Base-by-base conservation (phyloP, 768 basidiomycete genomes). In the Dentipellis sp. region DNA sequence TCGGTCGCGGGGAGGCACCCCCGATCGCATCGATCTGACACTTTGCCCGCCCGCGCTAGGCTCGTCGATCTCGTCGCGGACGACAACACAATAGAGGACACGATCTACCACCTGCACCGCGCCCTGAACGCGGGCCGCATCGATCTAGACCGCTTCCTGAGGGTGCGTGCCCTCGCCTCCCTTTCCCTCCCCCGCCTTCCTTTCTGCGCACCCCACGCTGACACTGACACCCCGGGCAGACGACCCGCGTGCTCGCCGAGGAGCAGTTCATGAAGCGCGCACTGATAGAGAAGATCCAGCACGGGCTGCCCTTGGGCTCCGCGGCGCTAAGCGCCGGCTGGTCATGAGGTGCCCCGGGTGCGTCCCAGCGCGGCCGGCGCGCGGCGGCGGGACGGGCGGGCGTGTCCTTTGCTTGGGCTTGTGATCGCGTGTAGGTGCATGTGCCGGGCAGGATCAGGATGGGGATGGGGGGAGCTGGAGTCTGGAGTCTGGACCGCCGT, bases 251-350 rank as follows among this genome's bases (percentile, higher is more conserved):
- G 52, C 78, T 97, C 53, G 93, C 93, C 29, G 86, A 94, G 71
- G 94, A 97, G 68, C 95, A 97, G 69, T 98, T 97, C 68, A 89
- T 91, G 86, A 94, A 95, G 74, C 83, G 94, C 60, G 94, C 93
- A 46, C 77, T 97, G 62, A 86, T 93, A 48, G 91, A n/a, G 70
- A 93, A 93, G 78, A 97, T 98, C 64, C 79, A 80, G 63, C 66
- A 67, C 52, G 79, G 79, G 23, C 68, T 87, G 35, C 77, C 83
- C 48, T 74, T 78, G 72, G 75, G 76, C 48, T 63, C 57, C 48
- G 53, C 60, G 23, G 59, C 60, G 7, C 53, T 51, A n/a, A n/a
- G n/a, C n/a, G n/a, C n/a, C n/a, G n/a, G n/a, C n/a, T n/a, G n/a
- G n/a, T n/a, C n/a, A n/a, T n/a, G n/a, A n/a, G n/a, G n/a, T n/a